A percentile compares a stretch with the other conserved stretches of the same genome.
phyloP scores from a whole-genome alignment of 192 early-diverging fungal species.

The Phycomyces nitens region DNA sequence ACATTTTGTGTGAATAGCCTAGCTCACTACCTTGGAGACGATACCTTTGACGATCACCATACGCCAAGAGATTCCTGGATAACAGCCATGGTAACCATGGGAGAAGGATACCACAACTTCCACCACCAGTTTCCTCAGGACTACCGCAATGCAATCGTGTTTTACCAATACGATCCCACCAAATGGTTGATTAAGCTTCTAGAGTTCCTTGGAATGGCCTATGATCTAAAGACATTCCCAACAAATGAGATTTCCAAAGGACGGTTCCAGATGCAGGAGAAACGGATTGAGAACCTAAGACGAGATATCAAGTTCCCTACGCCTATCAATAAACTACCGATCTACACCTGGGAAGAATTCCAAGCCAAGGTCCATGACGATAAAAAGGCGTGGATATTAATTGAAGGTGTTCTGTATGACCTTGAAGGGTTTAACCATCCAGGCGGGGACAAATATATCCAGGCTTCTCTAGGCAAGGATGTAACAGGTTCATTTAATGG shows the following conservation, averaged over 20 bases:
- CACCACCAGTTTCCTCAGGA: slow-evolving; percentile 87
- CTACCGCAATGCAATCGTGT: slow-evolving; percentile 78
- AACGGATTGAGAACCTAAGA: slow-evolving; percentile 62
- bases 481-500: slow-evolving; percentile 86
- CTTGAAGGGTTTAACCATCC: slow-evolving; percentile 85
- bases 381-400: slow-evolving; percentile 72
- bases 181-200: slow-evolving; percentile 74
- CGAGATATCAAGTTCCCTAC: slow-evolving; percentile 69
- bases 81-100: slow-evolving; percentile 73
- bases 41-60: slow-evolving; percentile 76
- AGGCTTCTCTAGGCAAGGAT: slow-evolving; percentile 76
- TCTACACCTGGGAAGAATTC: slow-evolving; percentile 64
- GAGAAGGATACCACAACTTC: slow-evolving; percentile 86
- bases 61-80: slow-evolving; percentile 82
- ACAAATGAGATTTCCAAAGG: slow-evolving; percentile 81
- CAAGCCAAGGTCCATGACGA: slow-evolving; percentile 59
- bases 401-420: slow-evolving; percentile 84
- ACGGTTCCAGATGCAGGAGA: slow-evolving; percentile 73
- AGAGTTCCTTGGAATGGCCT: slow-evolving; percentile 61
- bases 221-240: slow-evolving; percentile 73
- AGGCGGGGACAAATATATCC: slow-evolving; percentile 76
- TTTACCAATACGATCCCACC: slow-evolving; percentile 80
- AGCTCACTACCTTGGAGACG: slow-evolving; percentile 73
- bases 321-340: slow-evolving; percentile 64
- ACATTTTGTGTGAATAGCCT: slow-evolving; percentile 88